Evolutionary conservation across 1,284 basidiomycete species (phyloP).

Genomic region (Ustilago cynodontis): DNA sequence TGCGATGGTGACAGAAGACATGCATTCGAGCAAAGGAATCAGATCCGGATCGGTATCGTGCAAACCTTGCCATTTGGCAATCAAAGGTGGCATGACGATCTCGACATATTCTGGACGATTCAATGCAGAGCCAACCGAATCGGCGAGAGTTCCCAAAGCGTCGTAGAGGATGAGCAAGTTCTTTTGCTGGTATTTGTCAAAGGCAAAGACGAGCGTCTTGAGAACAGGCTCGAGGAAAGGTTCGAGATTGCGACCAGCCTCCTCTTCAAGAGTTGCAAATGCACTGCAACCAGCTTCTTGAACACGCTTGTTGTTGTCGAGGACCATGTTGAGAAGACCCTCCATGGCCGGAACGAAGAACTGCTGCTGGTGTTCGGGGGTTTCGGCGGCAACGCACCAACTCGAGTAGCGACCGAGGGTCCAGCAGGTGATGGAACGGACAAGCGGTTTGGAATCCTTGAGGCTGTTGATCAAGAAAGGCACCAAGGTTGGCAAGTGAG

Average conservation of each 20-base stretch:
- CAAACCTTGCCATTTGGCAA: slow-evolving; percentile 87
- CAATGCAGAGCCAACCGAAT: slow-evolving; percentile 90
- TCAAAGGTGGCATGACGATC: slow-evolving; percentile 95
- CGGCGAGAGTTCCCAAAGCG: slow-evolving; percentile 95
- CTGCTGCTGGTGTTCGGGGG: slow-evolving; percentile 86
- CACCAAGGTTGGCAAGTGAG: slow-evolving; percentile 90
- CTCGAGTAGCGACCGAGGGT: slow-evolving; percentile 97
- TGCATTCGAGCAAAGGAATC: slow-evolving; percentile 89
- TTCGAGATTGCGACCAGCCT: slow-evolving; percentile 87
- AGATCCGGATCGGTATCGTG: slow-evolving; percentile 92
- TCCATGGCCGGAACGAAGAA: slow-evolving; percentile 98
- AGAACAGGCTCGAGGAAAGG: slow-evolving; percentile 96
- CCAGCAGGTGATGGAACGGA: slow-evolving; percentile 99
- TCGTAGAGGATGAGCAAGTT: slow-evolving; percentile 99
- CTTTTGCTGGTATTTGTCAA: slow-evolving; percentile 99
- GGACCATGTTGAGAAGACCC: slow-evolving; percentile 96
- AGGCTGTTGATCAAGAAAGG: slow-evolving; percentile 92
- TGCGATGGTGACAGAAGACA: slow-evolving; percentile 96
- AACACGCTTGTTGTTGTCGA: slow-evolving; percentile 98
- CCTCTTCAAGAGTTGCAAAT: slow-evolving; percentile 98
- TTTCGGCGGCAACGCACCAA: slow-evolving; percentile 84
- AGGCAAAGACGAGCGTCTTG: slow-evolving; percentile 92
- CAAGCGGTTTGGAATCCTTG: slow-evolving; percentile 93
- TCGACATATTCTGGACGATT: slow-evolving; percentile 89
- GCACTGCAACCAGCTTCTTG: slow-evolving; percentile 99